Evolutionary conservation across 2,329 filamentous ascomycete genomes (phyloP).

Genomic region (Stachybotrys chartarum): DNA sequence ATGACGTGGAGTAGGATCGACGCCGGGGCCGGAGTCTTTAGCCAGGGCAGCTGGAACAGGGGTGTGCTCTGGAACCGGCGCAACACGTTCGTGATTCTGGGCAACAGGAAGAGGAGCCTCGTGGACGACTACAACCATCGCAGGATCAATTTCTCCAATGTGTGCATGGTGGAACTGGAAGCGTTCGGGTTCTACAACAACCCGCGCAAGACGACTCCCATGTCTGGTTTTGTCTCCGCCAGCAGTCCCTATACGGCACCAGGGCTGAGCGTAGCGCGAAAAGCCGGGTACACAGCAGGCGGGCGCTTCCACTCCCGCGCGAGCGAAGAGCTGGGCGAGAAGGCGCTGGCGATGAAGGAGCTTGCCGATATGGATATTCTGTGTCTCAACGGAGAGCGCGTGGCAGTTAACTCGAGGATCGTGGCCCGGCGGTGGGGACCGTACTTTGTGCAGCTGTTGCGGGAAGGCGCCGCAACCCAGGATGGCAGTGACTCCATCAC

Average conservation of each 20-base stretch:
- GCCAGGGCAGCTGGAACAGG: slow-evolving; percentile 95
- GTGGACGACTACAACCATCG: slow-evolving; percentile 98
- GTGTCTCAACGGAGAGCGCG: slow-evolving; percentile 81
- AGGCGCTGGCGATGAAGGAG: slow-evolving; percentile 73
- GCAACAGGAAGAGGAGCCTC: slow-evolving; percentile 85
- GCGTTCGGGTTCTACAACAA: slow-evolving; percentile 98
- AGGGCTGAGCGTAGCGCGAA: slow-evolving; percentile 49
- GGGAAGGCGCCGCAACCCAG: slow-evolving; percentile 67
- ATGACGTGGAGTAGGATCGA: slow-evolving; percentile 95
- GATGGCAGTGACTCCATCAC: slow-evolving; percentile 71
- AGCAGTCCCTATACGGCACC: slow-evolving; percentile 61
- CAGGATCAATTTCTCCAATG: slow-evolving; percentile 92
- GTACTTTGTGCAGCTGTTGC: slow-evolving; percentile 87
- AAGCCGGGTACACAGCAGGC: slow-evolving; percentile 60
- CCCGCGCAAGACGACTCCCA: slow-evolving; percentile 68
- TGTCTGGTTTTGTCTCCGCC: slow-evolving; percentile 78
- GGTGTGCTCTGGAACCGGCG: slow-evolving; percentile 88
- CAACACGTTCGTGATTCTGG: slow-evolving; percentile 92
- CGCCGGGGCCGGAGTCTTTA: slow-evolving; percentile 88
- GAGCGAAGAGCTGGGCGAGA: slow-evolving; percentile 78
- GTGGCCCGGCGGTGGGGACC: slow-evolving; percentile 87
- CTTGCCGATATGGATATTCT: slow-evolving; percentile 95
- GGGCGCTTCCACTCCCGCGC: slow-evolving; percentile 70
- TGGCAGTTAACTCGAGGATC: slow-evolving; percentile 88
- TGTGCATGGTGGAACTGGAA: slow-evolving; percentile 95